A percentile compares a stretch with the other conserved stretches of the same genome.
These are phyloP conservation scores for Lactarius sp. DNA, from an alignment of 768 basidiomycete species.

Conservation along the genomic window DNA sequence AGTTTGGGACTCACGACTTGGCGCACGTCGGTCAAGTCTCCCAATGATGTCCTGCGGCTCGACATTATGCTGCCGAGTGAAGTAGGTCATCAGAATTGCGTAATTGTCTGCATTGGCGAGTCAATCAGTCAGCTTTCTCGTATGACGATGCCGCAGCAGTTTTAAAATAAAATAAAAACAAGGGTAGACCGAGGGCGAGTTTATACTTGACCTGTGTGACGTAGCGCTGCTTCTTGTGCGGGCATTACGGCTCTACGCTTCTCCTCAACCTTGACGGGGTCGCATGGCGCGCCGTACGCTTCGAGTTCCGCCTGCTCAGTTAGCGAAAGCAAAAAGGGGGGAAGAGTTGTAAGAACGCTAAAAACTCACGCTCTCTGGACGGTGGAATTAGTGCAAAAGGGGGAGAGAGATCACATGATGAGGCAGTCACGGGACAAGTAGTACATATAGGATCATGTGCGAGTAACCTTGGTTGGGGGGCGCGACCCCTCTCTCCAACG, in stretches of 20 bases:
- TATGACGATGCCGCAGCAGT: not conserved
- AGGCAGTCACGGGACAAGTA: no score
- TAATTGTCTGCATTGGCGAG: conserved; percentile 54
- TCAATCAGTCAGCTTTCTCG: not conserved
- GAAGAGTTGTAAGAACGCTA: not conserved
- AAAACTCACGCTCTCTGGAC: conserved; percentile 52
- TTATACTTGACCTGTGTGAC: conserved; percentile 75
- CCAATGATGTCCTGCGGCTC: conserved; percentile 41
- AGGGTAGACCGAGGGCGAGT: not conserved
- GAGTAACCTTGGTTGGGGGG: no score
- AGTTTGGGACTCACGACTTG: no score
- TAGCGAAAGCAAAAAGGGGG: conserved; percentile 32
- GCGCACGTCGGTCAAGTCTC: conserved; percentile 33
- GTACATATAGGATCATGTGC: no score
- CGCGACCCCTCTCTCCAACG: no score
- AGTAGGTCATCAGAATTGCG: conserved; percentile 56
- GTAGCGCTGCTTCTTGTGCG: conserved; percentile 76
- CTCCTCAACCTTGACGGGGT: conserved; percentile 77
- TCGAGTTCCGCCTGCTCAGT: conserved; percentile 55
- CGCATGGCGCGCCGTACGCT: conserved; percentile 70
- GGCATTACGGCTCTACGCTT: conserved; percentile 65
- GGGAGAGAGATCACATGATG: no score
- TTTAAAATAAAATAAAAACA: not conserved
- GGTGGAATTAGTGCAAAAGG: conserved; percentile 23
- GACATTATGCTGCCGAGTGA: conserved; percentile 56